Percentiles rank a stretch among this genome's conserved stretches.
Evolutionary conservation across 2,329 filamentous ascomycete species (phyloP).

Genomic region (Colletotrichum sp.): DNA sequence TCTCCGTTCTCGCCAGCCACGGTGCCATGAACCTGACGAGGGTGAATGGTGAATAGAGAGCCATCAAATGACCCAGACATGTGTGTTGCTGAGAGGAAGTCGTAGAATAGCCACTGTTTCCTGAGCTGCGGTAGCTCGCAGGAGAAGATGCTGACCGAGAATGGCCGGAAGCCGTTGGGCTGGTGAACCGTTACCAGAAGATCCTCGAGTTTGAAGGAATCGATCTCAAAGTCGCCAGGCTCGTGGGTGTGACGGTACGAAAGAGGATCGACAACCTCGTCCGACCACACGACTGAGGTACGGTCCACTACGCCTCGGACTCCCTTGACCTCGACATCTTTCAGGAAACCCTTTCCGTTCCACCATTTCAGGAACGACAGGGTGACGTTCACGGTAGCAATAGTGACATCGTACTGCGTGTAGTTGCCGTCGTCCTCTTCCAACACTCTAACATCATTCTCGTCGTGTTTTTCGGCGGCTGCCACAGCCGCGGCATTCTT

Average conservation of each 20-base stretch:
- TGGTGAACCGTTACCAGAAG: slow-evolving; percentile 91
- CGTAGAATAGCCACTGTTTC: slow-evolving; percentile 98
- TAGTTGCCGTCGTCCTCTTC: slow-evolving; percentile 92
- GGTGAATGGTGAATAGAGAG: slow-evolving; percentile 96
- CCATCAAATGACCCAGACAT: slow-evolving; percentile 97
- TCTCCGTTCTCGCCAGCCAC: slow-evolving; percentile 66
- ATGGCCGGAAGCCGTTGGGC: slow-evolving; percentile 89
- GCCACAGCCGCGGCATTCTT: slow-evolving; percentile 84
- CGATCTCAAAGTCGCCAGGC: slow-evolving; percentile 95
- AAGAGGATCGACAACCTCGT: slow-evolving; percentile 76
- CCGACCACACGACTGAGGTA: slow-evolving; percentile 78
- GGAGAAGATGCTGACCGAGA: slow-evolving; percentile 92
- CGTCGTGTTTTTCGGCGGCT: slow-evolving; percentile 69
- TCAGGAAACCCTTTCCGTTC: slow-evolving; percentile 90
- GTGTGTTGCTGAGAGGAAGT: slow-evolving; percentile 92
- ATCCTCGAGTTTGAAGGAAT: slow-evolving; percentile 96
- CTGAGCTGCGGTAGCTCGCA: slow-evolving; percentile 91
- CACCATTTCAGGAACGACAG: slow-evolving; percentile 99
- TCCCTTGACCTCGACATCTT: slow-evolving; percentile 92
- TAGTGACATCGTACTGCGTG: slow-evolving; percentile 94
- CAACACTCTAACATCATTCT: slow-evolving; percentile 46
- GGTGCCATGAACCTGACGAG: slow-evolving; percentile 84
- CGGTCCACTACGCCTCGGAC: slow-evolving; percentile 92
- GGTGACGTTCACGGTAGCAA: slow-evolving; percentile 95
- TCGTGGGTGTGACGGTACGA: slow-evolving; percentile 87